Evolutionary conservation across 2,329 filamentous ascomycete genomes (phyloP), one percentile per base, ranked within the genome.

Genomic region (Fusarium globosum): DNA sequence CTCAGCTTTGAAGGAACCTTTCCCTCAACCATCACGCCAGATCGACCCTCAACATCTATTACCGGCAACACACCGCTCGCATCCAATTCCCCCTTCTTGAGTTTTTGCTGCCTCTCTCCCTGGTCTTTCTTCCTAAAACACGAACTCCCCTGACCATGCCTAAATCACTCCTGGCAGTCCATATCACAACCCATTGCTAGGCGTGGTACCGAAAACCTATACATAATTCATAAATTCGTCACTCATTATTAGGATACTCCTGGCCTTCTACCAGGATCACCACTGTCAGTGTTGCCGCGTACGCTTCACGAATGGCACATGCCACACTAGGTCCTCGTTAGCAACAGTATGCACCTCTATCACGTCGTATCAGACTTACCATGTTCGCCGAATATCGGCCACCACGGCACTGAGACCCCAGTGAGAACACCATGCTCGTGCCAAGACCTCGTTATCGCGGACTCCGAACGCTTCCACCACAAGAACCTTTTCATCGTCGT

Each of bases 341-440:
- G 65, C 67, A 58, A 62, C 6, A 48, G 49, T 39, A 23, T 57
- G 45, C 26, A 39, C 4, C 39, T 49, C 53, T 21, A 26, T 36
- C n/a, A 21, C 20, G 43, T 41, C 39, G 23, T 13, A 41, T 57
- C 58, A 26, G 53, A 85, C 88, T 80, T 77, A 90, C 88, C 89
- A 94, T 21, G 92, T 94, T 82, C 87, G 89, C 66, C 87, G 84
- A 59, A 93, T 80, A 80, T 94, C 91, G 14, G 92, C 92, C 65
- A 94, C 88, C 23, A 95, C 83, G 2, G 93, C 92, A 77, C 88
- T 91, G 76, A 94, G 82, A 6, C 93, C 93, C 88, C 92, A 93
- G 76, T 94, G 91, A 62, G 91, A 88, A 79, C 92, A 94, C 93
- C 93, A 95, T 12, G 93, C 92, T 70, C 93, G 85, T 2, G 91